Evolutionary conservation across 768 basidiomycete genomes (phyloP), one percentile per base, ranked within the genome.

Genomic region (Tephrocybe sp.): DNA sequence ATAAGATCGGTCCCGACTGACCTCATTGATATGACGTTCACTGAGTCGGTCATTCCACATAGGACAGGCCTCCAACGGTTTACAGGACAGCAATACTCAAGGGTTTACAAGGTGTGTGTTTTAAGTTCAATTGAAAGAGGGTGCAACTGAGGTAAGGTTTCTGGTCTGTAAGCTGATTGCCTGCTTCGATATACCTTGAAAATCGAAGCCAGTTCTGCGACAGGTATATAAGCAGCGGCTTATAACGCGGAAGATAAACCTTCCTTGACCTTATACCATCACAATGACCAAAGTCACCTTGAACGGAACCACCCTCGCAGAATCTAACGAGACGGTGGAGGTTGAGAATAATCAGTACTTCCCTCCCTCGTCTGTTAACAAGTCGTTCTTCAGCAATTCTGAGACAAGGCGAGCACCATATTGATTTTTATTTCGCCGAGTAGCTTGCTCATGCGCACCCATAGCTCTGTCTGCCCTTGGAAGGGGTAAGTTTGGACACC

Each of bases 271-370:
- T 17, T 31, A 34, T 5, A 22, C 19, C 30, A 22, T 45, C 31
- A 66, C 14, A 36, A 75, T 85, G 73, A 57, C 69, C 45, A 80
- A 76, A 67, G 85, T 79, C 23, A 67, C 70, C 2, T 59, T 82
- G 51, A 68, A 81, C 58, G 77, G 73, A 20, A 65, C 65, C 11
- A 65, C 75, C 12, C 72, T 91, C 58, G 88, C 88, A 0, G 77
- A 87, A 48, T 79, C 77, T 6, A 65, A 72, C 54, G 65, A 71
- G 0, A 83, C 87, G 0, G 66, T 80, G 32, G 63, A 78, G 5
- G 75, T 90, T 40, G 85, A 89, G 58, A 77, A 76, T 11, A 89
- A 86, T 55, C 80, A 86, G 55, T 89, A 89, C 68, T 90, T 90
- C 62, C 86, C 89, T 4, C 81, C 82, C 0, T 63, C 70, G 1